Percentiles rank a stretch among this genome's conserved stretches.
phyloP scores from a whole-genome alignment of 768 basidiomycete genomes.

The Pleurotus tuoliensis region DNA sequence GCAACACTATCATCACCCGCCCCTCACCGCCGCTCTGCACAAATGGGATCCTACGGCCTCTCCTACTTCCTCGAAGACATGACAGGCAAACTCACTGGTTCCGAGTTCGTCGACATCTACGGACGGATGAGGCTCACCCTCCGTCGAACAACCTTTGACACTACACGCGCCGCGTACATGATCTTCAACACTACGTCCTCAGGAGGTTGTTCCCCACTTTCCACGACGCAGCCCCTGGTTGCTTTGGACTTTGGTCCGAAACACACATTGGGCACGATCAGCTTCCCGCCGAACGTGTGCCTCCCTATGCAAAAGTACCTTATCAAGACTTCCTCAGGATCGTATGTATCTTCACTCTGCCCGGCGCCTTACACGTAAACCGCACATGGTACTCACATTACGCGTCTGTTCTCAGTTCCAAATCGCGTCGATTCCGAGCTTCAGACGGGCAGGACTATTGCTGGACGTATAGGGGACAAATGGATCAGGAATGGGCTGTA shows the following conservation, averaged over 20 bases:
- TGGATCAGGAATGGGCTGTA: constrained; percentile 65
- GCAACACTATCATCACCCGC: background rate
- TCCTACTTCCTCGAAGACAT: constrained; percentile 65
- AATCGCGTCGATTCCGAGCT: constrained; percentile 48
- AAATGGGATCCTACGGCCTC: constrained; percentile 47
- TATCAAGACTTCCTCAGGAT: constrained; percentile 29
- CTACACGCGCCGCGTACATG: constrained; percentile 44
- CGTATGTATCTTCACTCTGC: constrained; percentile 28
- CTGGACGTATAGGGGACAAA: constrained; percentile 48
- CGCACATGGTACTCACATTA: background rate
- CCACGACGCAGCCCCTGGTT: constrained; percentile 31
- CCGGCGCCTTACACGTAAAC: constrained; percentile 3
- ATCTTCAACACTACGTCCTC: constrained; percentile 40
- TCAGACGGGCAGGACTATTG: constrained; percentile 59
- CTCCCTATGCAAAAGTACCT: constrained; percentile 55
- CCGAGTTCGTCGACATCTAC: constrained; percentile 61
- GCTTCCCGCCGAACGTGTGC: constrained; percentile 29
- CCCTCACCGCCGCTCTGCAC: background rate
- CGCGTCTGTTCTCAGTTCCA: constrained; percentile 27
- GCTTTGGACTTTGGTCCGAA: constrained; percentile 49
- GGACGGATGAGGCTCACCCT: constrained; percentile 51
- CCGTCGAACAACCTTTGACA: constrained; percentile 41
- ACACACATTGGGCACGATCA: constrained; percentile 49
- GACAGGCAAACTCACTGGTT: constrained; percentile 46
- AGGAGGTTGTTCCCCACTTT: constrained; percentile 16